Percentiles rank a stretch among this genome's conserved stretches.
These are phyloP conservation scores for Dipodascopsis uninucleata DNA, from an alignment of 805 yeast species.

Conservation along the genomic window DNA sequence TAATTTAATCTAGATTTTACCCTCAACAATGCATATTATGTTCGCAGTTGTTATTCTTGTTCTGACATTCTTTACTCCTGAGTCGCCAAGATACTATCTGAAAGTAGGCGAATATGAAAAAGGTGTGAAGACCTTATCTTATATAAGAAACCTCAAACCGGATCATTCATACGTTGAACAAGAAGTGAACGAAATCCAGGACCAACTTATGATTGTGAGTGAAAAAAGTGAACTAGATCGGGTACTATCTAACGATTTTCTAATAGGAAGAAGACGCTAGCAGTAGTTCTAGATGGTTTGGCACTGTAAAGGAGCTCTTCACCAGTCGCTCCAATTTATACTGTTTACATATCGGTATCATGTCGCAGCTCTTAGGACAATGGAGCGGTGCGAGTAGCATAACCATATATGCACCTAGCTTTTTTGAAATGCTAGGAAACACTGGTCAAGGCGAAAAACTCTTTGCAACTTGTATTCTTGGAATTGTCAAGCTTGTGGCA, in stretches of 20 bases:
- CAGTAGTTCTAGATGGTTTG: conserved; percentile 18
- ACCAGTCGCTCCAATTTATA: conserved; percentile 43
- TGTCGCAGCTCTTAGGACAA: conserved; percentile 50
- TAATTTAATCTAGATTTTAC: conserved; percentile 31
- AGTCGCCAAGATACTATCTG: conserved; percentile 52
- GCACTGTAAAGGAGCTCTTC: conserved; percentile 38
- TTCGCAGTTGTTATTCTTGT: conserved; percentile 44
- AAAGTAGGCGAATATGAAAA: conserved; percentile 43
- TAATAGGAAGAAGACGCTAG: too few species aligned
- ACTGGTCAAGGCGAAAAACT: conserved; percentile 39
- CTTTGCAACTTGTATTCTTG: conserved; percentile 51
- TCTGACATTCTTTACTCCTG: conserved; percentile 37
- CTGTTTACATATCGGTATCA: conserved; percentile 44
- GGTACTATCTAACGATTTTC: too few species aligned
- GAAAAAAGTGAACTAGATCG: conserved; percentile 31
- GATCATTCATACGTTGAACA: conserved; percentile 50
- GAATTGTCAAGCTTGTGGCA: conserved; percentile 49
- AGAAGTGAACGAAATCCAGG: conserved; percentile 51
- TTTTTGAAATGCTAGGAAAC: conserved; percentile 48
- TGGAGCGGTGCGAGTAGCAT: conserved; percentile 60
- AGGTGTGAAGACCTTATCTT: conserved; percentile 42
- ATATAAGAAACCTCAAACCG: conserved; percentile 44
- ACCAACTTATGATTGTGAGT: conserved; percentile 43
- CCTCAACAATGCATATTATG: conserved; percentile 48
- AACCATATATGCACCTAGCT: conserved; percentile 54